Evolutionary conservation across 2,329 filamentous ascomycete genomes (phyloP).

Genomic region (Phoma sp.): DNA sequence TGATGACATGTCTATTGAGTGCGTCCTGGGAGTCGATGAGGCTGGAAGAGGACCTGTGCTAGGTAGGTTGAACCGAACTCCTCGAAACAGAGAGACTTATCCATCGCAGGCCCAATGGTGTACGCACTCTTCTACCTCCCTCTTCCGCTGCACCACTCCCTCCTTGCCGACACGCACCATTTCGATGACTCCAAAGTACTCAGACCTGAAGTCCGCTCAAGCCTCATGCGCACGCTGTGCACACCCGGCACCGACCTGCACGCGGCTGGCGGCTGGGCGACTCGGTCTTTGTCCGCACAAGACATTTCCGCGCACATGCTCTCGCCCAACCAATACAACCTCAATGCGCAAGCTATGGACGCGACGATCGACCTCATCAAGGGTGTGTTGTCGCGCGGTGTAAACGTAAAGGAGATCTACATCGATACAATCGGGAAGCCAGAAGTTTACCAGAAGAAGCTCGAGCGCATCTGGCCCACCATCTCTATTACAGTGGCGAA

Average conservation of each 20-base stretch:
- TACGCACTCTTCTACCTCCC: constrained; percentile 75
- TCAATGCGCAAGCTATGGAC: constrained; percentile 95
- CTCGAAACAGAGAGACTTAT: constrained; percentile 15
- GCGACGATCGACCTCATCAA: constrained; percentile 84
- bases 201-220: constrained; percentile 76
- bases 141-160: constrained; percentile 67
- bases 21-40: constrained; percentile 89
- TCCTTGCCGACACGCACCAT: constrained; percentile 79
- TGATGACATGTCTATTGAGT: constrained; percentile 60
- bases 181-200: constrained; percentile 97
- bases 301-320: constrained; percentile 84
- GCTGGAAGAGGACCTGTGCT: constrained; percentile 93
- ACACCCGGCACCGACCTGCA: constrained; percentile 64
- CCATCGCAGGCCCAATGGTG: constrained; percentile 66
- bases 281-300: constrained; percentile 78
- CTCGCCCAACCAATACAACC: constrained; percentile 73
- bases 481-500: constrained; percentile 57
- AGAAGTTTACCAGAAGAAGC: constrained; percentile 78
- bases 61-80: constrained; percentile 57
- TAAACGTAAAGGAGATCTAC: constrained; percentile 87
- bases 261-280: constrained; percentile 80
- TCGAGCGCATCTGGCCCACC: constrained; percentile 84
- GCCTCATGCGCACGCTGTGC: constrained; percentile 75
- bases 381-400: constrained; percentile 74
- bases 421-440: constrained; percentile 94